A percentile compares a stretch with the other conserved stretches of the same genome.
These are phyloP conservation scores for Sonneratia caseolaris DNA, from an alignment of 345 rosid genomes.

Conservation along the genomic window DNA sequence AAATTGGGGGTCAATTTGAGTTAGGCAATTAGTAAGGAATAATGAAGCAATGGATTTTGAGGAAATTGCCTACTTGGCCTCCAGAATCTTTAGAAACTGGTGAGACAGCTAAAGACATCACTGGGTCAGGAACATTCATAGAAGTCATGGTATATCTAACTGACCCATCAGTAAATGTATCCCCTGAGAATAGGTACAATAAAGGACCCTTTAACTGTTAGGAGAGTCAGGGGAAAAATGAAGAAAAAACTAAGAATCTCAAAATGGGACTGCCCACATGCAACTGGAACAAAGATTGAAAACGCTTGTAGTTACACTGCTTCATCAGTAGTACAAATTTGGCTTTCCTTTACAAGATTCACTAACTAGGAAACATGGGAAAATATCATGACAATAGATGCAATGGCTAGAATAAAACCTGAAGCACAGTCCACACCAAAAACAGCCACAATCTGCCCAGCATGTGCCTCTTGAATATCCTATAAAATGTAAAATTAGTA, in stretches of 20 bases:
- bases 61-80: conserved; percentile 64
- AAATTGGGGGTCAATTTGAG: neutral
- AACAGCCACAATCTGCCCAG: conserved; percentile 97
- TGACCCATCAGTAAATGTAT: conserved; percentile 92
- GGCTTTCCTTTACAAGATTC: neutral
- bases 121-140: conserved; percentile 98
- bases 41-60: neutral
- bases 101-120: conserved; percentile 93
- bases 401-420: conserved; percentile 32
- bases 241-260: neutral
- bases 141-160: conserved; percentile 97
- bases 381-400: neutral
- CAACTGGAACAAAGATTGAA: neutral
- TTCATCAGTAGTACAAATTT: neutral
- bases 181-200: conserved; percentile 36
- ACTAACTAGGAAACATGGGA: neutral
- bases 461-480: conserved; percentile 99
- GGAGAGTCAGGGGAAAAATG: neutral
- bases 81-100: conserved; percentile 95
- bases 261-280: no score
- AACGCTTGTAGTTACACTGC: neutral
- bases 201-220: neutral
- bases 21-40: neutral
- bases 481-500: conserved; percentile 13
- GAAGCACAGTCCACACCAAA: conserved; percentile 99